Percentiles rank a stretch among this genome's conserved stretches.
phyloP scores from a whole-genome alignment of 164 flowering plant species.

The Akebia trifoliata region DNA sequence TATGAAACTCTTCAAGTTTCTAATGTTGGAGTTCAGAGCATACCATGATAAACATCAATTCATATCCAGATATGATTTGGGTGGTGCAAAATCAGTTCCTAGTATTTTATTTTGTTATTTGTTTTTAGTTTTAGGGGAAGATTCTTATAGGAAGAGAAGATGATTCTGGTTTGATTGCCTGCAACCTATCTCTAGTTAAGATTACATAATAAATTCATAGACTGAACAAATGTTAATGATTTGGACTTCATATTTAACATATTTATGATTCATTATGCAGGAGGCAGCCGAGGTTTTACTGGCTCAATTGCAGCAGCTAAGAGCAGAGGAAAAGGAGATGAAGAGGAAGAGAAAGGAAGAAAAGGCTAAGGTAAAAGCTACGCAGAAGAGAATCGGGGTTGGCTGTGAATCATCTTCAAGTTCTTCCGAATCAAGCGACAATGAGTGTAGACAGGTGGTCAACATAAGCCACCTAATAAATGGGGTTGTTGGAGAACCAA shows the following conservation, averaged over 20 bases:
- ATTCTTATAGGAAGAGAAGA: too few relatives aligned
- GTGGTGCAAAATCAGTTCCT: too few relatives aligned
- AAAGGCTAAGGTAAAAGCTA: constrained; percentile 32
- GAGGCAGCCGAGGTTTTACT: constrained; percentile 37
- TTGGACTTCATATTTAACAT: background rate
- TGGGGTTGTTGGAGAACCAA: constrained; percentile 1
- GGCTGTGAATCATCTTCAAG: constrained; percentile 32
- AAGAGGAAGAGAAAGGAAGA: constrained; percentile 46
- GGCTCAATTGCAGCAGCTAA: constrained; percentile 37
- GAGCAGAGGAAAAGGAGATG: constrained; percentile 44
- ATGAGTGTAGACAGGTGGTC: constrained; percentile 46
- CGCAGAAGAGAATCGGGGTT: constrained; percentile 3
- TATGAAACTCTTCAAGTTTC: too few relatives aligned
- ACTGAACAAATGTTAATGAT: too few relatives aligned
- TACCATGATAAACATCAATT: too few relatives aligned
- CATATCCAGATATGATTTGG: too few relatives aligned
- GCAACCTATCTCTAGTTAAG: background rate
- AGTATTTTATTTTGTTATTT: too few relatives aligned
- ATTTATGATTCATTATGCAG: constrained; percentile 18
- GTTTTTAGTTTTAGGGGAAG: too few relatives aligned
- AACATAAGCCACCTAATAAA: constrained; percentile 33
- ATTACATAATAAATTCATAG: background rate
- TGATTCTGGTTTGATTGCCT: too few relatives aligned
- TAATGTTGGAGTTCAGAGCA: too few relatives aligned
- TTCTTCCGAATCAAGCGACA: constrained; percentile 52